Percentiles rank a stretch among this genome's conserved stretches.
Evolutionary conservation across 805 yeast species (phyloP).

Genomic region (Candida xiaguanensis): DNA sequence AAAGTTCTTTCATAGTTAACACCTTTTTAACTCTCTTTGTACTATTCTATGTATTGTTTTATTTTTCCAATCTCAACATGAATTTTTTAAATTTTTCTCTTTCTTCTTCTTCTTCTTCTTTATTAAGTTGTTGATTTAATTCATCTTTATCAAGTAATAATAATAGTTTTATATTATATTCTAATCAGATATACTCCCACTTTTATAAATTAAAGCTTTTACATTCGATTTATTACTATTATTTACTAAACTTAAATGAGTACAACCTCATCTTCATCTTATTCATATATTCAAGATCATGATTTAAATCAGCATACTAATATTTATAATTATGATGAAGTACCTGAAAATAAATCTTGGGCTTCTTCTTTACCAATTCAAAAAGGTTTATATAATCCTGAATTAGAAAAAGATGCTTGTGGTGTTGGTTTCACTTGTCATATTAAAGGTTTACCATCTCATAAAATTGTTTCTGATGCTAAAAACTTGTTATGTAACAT

Average conservation of each 20-base stretch:
- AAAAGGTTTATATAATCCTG: constrained; percentile 92
- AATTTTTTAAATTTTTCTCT: no score
- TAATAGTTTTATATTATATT: no score
- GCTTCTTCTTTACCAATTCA: constrained; percentile 82
- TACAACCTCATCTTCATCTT: constrained; percentile 7
- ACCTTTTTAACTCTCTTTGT: no score
- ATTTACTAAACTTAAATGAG: constrained; percentile 5
- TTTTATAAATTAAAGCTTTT: no score
- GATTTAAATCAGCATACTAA: constrained; percentile 26
- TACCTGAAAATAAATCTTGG: constrained; percentile 83
- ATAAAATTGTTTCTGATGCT: constrained; percentile 92
- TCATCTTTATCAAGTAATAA: not conserved
- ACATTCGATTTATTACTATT: not conserved
- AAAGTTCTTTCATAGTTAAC: no score
- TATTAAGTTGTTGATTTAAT: no score
- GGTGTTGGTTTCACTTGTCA: constrained; percentile 98
- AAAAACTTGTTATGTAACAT: constrained; percentile 84
- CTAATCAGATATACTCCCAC: not conserved
- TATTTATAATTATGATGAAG: constrained; percentile 67
- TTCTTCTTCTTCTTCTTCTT: no score
- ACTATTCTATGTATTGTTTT: no score
- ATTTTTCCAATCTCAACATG: no score
- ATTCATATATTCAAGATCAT: constrained; percentile 37
- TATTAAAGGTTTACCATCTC: constrained; percentile 82
- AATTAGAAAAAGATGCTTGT: constrained; percentile 92